Conservation (phyloP, 163 green algal species). For the Scenedesmus sp. region DNA sequence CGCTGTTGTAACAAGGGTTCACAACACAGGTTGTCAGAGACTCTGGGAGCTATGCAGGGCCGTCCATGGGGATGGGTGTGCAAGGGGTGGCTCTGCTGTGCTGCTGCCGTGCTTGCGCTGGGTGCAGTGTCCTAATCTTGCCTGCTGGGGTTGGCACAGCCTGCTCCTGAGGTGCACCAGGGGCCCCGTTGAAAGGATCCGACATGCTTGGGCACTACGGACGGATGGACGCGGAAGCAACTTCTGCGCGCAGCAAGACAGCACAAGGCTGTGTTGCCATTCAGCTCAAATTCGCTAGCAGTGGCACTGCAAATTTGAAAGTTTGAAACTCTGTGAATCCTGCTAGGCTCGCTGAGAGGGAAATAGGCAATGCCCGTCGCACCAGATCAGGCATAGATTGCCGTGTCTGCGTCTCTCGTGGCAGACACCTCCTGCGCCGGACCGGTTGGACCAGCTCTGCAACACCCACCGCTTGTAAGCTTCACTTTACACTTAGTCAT, state of each 20-base stretch:
- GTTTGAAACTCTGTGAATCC: neutral
- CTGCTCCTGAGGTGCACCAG: neutral
- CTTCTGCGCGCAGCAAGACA: neutral
- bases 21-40: neutral
- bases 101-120: neutral
- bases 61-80: neutral
- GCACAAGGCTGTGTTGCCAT: neutral
- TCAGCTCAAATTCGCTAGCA: neutral
- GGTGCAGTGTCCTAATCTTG: neutral
- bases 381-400: constrained; percentile 6
- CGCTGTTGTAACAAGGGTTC: neutral
- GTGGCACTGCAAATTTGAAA: neutral
- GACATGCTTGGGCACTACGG: neutral
- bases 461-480: neutral
- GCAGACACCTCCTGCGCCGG: neutral
- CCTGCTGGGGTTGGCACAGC: neutral
- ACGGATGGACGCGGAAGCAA: neutral
- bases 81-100: neutral
- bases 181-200: neutral
- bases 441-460: neutral
- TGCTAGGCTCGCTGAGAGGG: neutral
- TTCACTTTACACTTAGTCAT: too few relatives aligned
- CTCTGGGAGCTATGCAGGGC: neutral
- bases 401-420: neutral
- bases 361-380: neutral